phyloP scores from a whole-genome alignment of 2,329 filamentous ascomycete species.

The Aspergillus intermedius region DNA sequence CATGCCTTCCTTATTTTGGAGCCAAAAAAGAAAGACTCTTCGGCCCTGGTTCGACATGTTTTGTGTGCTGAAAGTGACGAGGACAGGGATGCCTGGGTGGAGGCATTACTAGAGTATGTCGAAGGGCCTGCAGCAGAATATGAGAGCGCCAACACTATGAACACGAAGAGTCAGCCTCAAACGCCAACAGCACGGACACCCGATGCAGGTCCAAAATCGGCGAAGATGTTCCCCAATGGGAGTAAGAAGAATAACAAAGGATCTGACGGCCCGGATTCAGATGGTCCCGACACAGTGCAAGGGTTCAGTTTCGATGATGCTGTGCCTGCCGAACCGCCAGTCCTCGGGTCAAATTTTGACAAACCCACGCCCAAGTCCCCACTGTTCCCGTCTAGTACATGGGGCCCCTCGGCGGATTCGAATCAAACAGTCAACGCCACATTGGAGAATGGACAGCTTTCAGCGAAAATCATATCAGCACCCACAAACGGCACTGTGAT shows the following conservation, averaged over 20 bases:
- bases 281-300: constrained; percentile 34
- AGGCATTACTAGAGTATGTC: constrained; percentile 81
- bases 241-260: constrained; percentile 26
- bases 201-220: constrained; percentile 15
- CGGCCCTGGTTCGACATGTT: constrained; percentile 81
- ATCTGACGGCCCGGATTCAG: constrained; percentile 34
- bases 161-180: constrained; percentile 15
- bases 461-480: constrained; percentile 62
- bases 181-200: constrained; percentile 12
- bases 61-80: constrained; percentile 90
- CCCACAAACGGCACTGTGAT: constrained; percentile 81
- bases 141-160: constrained; percentile 17
- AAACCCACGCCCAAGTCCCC: constrained; percentile 27
- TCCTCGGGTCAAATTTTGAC: constrained; percentile 40
- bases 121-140: constrained; percentile 44
- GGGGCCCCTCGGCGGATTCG: constrained; percentile 23
- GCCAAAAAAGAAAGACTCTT: constrained; percentile 92
- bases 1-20: constrained; percentile 94
- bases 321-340: constrained; percentile 51
- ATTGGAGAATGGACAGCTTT: constrained; percentile 22
- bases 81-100: constrained; percentile 91
- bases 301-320: constrained; percentile 53
- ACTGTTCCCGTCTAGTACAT: constrained; percentile 23
- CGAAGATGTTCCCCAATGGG: constrained; percentile 16
- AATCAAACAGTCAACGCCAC: constrained; percentile 19